Evolutionary conservation across 768 basidiomycete genomes (phyloP).

Genomic region (Auriscalpium vulgare): DNA sequence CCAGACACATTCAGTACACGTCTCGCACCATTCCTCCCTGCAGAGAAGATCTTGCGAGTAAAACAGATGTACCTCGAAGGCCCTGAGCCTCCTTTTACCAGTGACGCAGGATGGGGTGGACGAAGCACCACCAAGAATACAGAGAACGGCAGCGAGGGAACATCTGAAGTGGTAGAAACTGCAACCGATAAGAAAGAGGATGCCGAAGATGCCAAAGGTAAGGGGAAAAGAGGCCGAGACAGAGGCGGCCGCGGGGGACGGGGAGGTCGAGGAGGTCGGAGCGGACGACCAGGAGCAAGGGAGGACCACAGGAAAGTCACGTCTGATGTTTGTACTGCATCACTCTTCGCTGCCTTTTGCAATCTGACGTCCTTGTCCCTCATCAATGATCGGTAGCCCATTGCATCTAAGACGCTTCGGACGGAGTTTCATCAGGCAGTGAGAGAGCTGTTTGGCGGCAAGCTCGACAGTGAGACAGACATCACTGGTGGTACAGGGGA

Average conservation of each 20-base stretch:
- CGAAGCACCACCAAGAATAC: slow-evolving; percentile 31
- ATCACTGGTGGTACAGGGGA: slow-evolving; percentile 38
- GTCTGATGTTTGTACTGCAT: slow-evolving; percentile 58
- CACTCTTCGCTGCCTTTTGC: slow-evolving; percentile 10
- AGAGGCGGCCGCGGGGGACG: slow-evolving; percentile 38
- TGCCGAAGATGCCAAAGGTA: slow-evolving; percentile 23
- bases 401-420: slow-evolving; percentile 70
- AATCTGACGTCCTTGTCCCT: neutral
- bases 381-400: slow-evolving; percentile 46
- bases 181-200: slow-evolving; percentile 18
- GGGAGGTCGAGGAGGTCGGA: slow-evolving; percentile 36
- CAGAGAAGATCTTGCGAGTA: slow-evolving; percentile 48
- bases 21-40: slow-evolving; percentile 58
- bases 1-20: slow-evolving; percentile 47
- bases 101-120: slow-evolving; percentile 69
- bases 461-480: slow-evolving; percentile 80
- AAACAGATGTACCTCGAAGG: slow-evolving; percentile 79
- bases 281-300: slow-evolving; percentile 33
- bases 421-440: slow-evolving; percentile 77
- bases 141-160: slow-evolving; percentile 16
- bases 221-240: slow-evolving; percentile 34
- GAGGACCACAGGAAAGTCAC: slow-evolving; percentile 70
- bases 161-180: slow-evolving; percentile 5
- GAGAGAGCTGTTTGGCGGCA: slow-evolving; percentile 74
- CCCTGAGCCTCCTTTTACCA: slow-evolving; percentile 62